phyloP scores from a whole-genome alignment of 2,329 filamentous ascomycete genomes.

The Colletotrichum filicis region DNA sequence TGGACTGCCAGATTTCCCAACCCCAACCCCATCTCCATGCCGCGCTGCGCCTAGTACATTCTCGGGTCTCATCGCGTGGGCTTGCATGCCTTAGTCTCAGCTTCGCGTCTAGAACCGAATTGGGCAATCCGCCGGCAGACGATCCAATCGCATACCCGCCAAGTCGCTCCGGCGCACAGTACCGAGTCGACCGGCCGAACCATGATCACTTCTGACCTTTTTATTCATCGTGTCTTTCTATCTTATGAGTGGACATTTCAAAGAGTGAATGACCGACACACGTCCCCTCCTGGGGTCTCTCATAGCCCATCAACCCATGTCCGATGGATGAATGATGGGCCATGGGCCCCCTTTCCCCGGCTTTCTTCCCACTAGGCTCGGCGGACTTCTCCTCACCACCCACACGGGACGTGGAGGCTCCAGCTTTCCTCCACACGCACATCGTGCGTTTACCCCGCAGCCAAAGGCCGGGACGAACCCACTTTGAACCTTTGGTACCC shows the following conservation, averaged over 20 bases:
- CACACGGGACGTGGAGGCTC: neutral
- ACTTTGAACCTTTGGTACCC: conserved; percentile 18
- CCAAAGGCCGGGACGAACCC: conserved; percentile 17
- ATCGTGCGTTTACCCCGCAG: conserved; percentile 30
- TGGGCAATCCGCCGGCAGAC: conserved; percentile 26
- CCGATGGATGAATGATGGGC: no score
- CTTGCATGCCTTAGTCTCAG: conserved; percentile 24
- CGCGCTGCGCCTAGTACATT: neutral
- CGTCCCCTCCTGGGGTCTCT: neutral
- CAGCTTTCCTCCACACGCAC: conserved; percentile 7
- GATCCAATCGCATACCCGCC: conserved; percentile 29
- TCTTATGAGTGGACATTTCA: neutral
- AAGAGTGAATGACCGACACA: neutral
- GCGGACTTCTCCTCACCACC: conserved; percentile 15
- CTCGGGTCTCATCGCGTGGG: conserved; percentile 26
- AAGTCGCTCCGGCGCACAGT: conserved; percentile 30
- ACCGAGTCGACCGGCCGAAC: conserved; percentile 22
- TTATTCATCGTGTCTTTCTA: neutral
- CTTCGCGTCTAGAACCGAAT: conserved; percentile 35
- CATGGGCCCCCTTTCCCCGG: conserved; percentile 20
- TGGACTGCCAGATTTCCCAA: neutral
- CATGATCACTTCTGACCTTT: neutral
- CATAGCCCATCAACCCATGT: neutral
- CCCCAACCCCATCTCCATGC: no score
- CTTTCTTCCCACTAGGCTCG: conserved; percentile 6